These are phyloP conservation scores for Gracilaria caudata DNA, from an alignment of 23 red algal species.

Conservation along the genomic window DNA sequence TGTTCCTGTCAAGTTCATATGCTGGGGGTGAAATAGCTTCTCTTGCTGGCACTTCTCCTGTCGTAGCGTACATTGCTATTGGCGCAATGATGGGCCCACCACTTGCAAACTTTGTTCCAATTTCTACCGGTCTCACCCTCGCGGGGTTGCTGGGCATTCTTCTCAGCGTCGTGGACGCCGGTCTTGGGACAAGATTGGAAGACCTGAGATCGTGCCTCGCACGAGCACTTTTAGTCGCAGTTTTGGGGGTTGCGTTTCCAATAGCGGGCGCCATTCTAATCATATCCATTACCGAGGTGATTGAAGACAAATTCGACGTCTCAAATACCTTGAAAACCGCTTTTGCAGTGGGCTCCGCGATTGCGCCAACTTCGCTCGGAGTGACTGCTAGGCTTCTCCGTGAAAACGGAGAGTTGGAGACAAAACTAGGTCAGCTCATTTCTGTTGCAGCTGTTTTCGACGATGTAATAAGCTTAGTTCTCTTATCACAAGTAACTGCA, in stretches of 20 bases:
- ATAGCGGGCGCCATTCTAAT: constrained; percentile 35
- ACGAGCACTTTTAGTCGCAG: constrained; percentile 51
- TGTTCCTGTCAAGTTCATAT: constrained; percentile 34
- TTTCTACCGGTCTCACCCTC: constrained; percentile 17
- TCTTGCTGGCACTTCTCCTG: constrained; percentile 26
- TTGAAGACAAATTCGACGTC: constrained; percentile 20
- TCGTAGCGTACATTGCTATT: constrained; percentile 34
- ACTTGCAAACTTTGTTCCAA: constrained; percentile 46
- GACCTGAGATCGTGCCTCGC: background rate
- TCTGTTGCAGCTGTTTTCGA: constrained; percentile 71
- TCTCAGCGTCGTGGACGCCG: constrained; percentile 47
- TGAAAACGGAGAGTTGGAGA: constrained; percentile 48
- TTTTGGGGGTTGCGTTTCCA: constrained; percentile 60
- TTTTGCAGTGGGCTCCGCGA: constrained; percentile 53
- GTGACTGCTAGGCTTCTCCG: constrained; percentile 58
- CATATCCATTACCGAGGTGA: constrained; percentile 1
- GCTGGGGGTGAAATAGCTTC: constrained; percentile 15
- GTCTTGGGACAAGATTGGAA: constrained; percentile 39
- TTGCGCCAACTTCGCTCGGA: constrained; percentile 72
- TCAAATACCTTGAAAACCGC: constrained; percentile 30
- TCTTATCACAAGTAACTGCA: constrained; percentile 55
- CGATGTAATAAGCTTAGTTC: constrained; percentile 68
- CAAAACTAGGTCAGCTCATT: constrained; percentile 56
- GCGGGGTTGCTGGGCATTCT: constrained; percentile 65
- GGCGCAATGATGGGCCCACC: constrained; percentile 54